Evolutionary conservation across 805 yeast genomes (phyloP).

Genomic region (Millerozyma miso): DNA sequence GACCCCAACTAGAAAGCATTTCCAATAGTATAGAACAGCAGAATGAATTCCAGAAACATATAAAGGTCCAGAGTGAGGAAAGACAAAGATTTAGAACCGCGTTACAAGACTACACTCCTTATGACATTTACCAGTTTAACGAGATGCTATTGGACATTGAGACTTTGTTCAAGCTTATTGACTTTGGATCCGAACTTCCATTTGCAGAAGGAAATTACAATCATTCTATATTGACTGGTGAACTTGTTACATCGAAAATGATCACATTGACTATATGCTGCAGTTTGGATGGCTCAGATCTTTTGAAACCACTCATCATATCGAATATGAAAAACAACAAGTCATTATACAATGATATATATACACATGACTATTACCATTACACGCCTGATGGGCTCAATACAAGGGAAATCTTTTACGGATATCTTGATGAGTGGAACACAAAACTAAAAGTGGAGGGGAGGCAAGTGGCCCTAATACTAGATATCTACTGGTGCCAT

Average conservation of each 20-base stretch:
- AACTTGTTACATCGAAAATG: slow-evolving; percentile 5
- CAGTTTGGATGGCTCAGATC: slow-evolving; percentile 17
- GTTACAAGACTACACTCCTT: slow-evolving; percentile 7
- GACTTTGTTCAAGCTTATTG: slow-evolving; percentile 7
- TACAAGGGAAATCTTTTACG: slow-evolving; percentile 12
- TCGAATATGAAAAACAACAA: slow-evolving; percentile 9
- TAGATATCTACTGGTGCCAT: slow-evolving; percentile 13
- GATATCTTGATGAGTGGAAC: slow-evolving; percentile 16
- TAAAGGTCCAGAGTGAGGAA: slow-evolving; percentile 10
- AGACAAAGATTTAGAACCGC: slow-evolving; percentile 8
- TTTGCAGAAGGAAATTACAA: slow-evolving; percentile 3
- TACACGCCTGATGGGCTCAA: slow-evolving; percentile 18
- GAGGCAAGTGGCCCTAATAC: slow-evolving; percentile 13
- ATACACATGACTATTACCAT: slow-evolving; percentile 7
- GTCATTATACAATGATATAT: slow-evolving; percentile 1
- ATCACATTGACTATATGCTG: slow-evolving; percentile 19
- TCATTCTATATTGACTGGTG: slow-evolving; percentile 6
- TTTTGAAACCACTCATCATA: slow-evolving; percentile 19
- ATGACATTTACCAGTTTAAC: slow-evolving; percentile 18
- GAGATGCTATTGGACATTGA: slow-evolving; percentile 17
- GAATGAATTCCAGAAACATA: slow-evolving; percentile 6
- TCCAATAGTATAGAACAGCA: slow-evolving; percentile 9
- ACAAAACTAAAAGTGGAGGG: slow-evolving; percentile 6
- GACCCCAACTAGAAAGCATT: slow-evolving; percentile 8
- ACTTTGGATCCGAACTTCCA: not conserved